phyloP scores from a whole-genome alignment of 1,284 basidiomycete species.

The Tilletia indica region DNA sequence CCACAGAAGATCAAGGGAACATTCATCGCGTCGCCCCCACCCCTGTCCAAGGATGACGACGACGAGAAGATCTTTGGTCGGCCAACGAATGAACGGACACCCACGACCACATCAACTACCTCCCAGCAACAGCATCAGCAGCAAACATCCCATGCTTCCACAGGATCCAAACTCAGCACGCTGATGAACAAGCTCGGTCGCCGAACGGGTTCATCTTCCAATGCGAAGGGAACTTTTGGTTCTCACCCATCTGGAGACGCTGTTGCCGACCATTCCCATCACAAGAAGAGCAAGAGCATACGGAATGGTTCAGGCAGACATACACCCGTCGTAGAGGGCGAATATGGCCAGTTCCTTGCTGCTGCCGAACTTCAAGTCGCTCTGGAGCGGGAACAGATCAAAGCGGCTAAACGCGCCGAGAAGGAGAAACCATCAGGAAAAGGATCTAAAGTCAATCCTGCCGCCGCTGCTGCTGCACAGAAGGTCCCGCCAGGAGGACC shows the following conservation, averaged over 20 bases:
- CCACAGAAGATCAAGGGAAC: no score
- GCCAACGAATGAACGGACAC: no score
- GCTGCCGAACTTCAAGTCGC: not conserved
- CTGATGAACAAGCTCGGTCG: slow-evolving; percentile 9
- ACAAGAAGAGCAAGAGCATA: not conserved
- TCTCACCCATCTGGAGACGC: not conserved
- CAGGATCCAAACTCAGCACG: not conserved
- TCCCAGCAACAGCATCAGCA: no score
- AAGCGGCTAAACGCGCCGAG: not conserved
- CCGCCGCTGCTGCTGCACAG: not conserved
- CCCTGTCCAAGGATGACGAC: no score
- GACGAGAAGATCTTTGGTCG: no score
- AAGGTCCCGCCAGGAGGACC: not conserved
- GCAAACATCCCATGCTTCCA: not conserved
- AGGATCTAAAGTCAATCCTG: not conserved
- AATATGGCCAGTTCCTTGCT: not conserved
- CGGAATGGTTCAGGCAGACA: not conserved
- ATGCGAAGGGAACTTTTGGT: not conserved
- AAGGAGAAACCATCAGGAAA: not conserved
- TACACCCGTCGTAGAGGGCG: not conserved
- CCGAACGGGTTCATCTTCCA: not conserved
- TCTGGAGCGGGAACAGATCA: not conserved
- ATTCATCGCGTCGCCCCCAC: no score
- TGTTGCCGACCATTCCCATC: no score
- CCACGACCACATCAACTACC: no score